Evolutionary conservation across 2,329 filamentous ascomycete species (phyloP), one percentile per base, ranked within the genome.

Genomic region (Colletotrichum lindemuthianum): DNA sequence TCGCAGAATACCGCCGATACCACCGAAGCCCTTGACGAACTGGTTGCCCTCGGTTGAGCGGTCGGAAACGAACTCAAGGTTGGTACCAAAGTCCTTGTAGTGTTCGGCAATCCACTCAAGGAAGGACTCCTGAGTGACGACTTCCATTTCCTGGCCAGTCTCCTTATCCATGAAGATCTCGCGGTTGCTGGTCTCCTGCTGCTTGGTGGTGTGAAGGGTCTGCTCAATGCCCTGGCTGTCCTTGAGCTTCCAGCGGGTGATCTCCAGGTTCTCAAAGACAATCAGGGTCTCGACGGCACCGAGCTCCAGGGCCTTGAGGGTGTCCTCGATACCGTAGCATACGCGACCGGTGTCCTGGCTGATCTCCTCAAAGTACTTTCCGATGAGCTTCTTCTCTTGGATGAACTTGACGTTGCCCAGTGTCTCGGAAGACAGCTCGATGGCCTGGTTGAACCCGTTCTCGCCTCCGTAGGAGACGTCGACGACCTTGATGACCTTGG

Each of bases 351-450:
- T 97, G 76, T 99, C 96, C 80, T 97, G 93, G 78, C 93, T 97
- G 75, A 99, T 98, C 81, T 99, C 95, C 78, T 99, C 94, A 74
- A 99, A 99, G 85, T 99, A 99, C 77, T 92, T 93, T 78, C 95
- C 95, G 75, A 99, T 99, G 68, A 99, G 89, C 84, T 97, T 99
- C 91, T 99, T 99, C 87, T 99, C 96, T 81, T 99, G 96, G 78
- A 99, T 97, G 79, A 99, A 99, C 83, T 99, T 99, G 87, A 99
- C 96, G 77, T 98, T 99, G 80, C 94, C 92, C 51, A 99, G 87
- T 8, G 96, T 99, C 84, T 99, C 96, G 8, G 93, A 88, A 33
- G 96, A 91, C 73, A 99, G 81, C 77, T 99, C 96, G 69, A 99
- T 99, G 66, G 96, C 96, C 83, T 99, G 96, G 84, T 99, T 99